A percentile compares a stretch with the other conserved stretches of the same genome.
Conservation (phyloP, 345 rosid species). For the Corchorus capsularis region DNA sequence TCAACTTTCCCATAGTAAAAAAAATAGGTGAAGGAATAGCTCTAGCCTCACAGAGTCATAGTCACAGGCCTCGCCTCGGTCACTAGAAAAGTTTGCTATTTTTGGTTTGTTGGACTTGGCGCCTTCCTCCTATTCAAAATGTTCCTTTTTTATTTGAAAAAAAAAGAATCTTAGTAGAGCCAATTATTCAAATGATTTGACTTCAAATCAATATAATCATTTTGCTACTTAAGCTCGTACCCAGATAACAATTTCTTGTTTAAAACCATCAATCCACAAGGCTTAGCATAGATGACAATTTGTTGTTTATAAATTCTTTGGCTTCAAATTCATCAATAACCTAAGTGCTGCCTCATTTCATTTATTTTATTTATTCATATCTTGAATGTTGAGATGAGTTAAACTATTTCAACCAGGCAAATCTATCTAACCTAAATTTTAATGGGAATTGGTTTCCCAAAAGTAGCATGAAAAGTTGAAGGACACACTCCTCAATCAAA, state of each 20-base stretch:
- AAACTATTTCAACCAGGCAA: not conserved
- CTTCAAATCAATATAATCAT: not conserved
- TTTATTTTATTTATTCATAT: no score
- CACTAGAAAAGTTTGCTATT: not conserved
- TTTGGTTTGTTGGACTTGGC: not conserved
- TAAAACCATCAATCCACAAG: no score
- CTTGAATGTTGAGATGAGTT: not conserved
- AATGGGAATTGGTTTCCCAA: not conserved
- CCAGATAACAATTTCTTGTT: not conserved
- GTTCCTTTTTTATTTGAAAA: not conserved
- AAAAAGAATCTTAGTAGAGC: not conserved
- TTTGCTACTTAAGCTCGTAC: not conserved
- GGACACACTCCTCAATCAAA: not conserved
- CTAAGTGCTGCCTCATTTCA: not conserved
- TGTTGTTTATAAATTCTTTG: no score
- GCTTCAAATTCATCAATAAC: not conserved
- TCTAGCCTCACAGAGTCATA: no score
- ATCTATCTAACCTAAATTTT: not conserved
- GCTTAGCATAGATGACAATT: no score
- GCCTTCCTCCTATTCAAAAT: slow-evolving; percentile 3
- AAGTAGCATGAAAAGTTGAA: not conserved
- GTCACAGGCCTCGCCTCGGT: not conserved
- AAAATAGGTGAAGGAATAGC: not conserved
- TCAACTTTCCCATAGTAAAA: not conserved
- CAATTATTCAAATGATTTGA: not conserved